Evolutionary conservation across 768 basidiomycete species (phyloP), one percentile per base, ranked within the genome.

Genomic region (Panaeolus papilionaceus): DNA sequence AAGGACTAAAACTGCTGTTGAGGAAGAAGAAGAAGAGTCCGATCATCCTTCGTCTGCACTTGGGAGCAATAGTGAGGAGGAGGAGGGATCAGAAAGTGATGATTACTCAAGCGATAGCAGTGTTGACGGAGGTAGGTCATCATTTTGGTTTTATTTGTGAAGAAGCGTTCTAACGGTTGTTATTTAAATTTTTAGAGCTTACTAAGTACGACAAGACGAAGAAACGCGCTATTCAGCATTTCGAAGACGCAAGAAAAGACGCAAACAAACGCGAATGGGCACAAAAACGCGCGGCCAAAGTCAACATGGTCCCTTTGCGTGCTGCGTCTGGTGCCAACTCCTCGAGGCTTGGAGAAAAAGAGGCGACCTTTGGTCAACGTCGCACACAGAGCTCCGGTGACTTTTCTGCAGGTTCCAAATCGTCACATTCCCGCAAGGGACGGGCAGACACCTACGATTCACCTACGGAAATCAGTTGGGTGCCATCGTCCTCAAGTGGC

Each of bases 11-110:
- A 61, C 65, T n/a, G 47, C 28, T 28, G 44, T 38, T 0, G 94
- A 91, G 1, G 93, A 94, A 28, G 93, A 96, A 73, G 89, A 93
- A 40, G 94, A 96, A 71, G 96, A 96, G 18, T 93, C 95, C 75
- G 93, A 91, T 71, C 92, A 94, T 67, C 88, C 84, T 74, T 65
- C 76, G 16, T 91, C 90, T 9, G 89, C 87, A 2, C 76, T 86
- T 64, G 84, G 84, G 81, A 73, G 74, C 38, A 74, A 71, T 26
- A 80, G 73, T 58, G 75, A 72, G 23, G 80, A 70, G 23, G 80
- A 70, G 10, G 74, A 71, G 64, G 69, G 71, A 61, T 47, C 61
- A 44, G 69, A 62, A 23, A 61, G 37, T 20, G 71, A 72, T 16
- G 64, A 68, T 12, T 65, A 72, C 49, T 68, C 64, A 1, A 70